Evolutionary conservation across 1,284 basidiomycete species (phyloP).

Genomic region (Rhodotorula sp.): DNA sequence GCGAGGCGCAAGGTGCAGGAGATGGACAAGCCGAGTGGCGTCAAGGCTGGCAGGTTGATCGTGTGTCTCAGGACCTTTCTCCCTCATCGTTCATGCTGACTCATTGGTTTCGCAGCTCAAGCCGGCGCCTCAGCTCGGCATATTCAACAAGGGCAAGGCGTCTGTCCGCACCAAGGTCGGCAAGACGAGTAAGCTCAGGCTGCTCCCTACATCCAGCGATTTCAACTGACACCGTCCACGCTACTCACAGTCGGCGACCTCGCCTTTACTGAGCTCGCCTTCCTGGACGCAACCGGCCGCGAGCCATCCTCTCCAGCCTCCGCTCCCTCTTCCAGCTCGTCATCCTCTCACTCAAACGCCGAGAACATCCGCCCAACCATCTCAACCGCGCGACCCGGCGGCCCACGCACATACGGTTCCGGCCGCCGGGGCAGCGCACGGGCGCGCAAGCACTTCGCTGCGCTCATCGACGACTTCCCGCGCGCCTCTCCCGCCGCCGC

Average conservation of each 20-base stretch:
- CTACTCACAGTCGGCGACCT: constrained; percentile 21
- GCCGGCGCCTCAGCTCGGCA: constrained; percentile 19
- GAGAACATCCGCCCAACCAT: neutral
- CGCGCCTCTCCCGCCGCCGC: neutral
- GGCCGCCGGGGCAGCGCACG: too few relatives aligned
- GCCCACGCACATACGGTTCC: constrained; percentile 2
- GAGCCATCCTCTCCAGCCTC: neutral
- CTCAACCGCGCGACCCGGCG: too few relatives aligned
- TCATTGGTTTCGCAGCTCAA: constrained; percentile 13
- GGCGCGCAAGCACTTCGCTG: neutral
- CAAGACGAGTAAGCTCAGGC: neutral
- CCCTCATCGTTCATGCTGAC: too few relatives aligned
- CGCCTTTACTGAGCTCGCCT: constrained; percentile 34
- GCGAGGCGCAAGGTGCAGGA: constrained; percentile 12
- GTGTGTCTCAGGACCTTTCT: neutral
- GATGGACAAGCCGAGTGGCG: constrained; percentile 7
- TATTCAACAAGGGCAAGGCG: constrained; percentile 39
- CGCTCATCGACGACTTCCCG: neutral
- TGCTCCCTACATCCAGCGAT: too few relatives aligned
- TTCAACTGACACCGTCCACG: too few relatives aligned
- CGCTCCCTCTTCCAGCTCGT: neutral
- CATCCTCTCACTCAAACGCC: neutral
- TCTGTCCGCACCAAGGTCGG: constrained; percentile 24
- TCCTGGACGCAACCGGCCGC: constrained; percentile 22
- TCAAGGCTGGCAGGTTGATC: constrained; percentile 16